Evolutionary conservation across 2,329 filamentous ascomycete species (phyloP), one percentile per base, ranked within the genome.

Genomic region (Ciborinia camelliae): DNA sequence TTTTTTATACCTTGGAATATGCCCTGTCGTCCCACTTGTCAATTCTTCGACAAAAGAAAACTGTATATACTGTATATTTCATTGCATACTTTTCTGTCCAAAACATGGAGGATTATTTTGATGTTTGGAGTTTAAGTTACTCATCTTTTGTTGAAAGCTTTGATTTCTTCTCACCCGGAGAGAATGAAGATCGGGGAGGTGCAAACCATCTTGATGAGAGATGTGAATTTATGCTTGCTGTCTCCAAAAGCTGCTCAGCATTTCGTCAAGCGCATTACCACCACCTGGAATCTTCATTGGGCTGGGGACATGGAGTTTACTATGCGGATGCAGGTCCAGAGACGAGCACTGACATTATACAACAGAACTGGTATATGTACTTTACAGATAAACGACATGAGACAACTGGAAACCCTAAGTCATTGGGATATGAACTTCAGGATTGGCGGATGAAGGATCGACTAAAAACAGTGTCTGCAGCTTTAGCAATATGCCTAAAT

Each of bases 401-500:
- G 76, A 95, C 92, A 28, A 94, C 92, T 43, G 95, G 92, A 28
- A 92, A 93, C 70, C 91, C 92, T 20, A 91, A 92, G 75, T 84
- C 86, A 61, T 83, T 82, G 23, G 77, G 79, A 32, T 85, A 85
- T 70, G 82, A 86, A 68, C 80, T 96, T 7, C 90, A 96, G 75
- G 95, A 98, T 76, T 99, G 95, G 95, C 90, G 95, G 65, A 97
- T 98, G 90, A 89, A 92, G 71, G 95, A 99, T 76, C 86, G 95
- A 18, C 82, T 98, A 68, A 99, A 99, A 81, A 99, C 95, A 0
- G 93, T 99, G 7, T 97, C 93, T 23, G 95, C 95, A 28, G 92
- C 96, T 39, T 85, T 99, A 45, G 93, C 93, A 0, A 89, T 99
- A 57, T 99, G 95, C 76, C 82, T 99, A 65, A 99, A 99, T 71